Base-by-base conservation (phyloP, 306 rosid genomes). In the Fagus sylvatica region DNA sequence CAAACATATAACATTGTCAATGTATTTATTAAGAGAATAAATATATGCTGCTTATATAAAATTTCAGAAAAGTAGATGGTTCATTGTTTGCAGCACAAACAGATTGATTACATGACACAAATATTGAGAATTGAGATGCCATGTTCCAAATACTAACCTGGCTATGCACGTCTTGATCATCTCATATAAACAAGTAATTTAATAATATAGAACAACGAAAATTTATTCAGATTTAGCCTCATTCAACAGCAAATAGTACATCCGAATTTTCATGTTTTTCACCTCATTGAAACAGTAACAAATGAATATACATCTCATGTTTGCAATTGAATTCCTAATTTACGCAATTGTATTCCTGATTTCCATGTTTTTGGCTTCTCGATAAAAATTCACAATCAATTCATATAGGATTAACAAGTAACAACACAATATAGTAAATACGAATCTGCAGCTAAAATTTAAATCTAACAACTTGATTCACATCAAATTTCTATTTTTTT, bases 1-100 rank as follows among this genome's bases (percentile, higher is more conserved):
- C 56, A 79, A 76, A 79, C 66, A 60, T 3, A 11, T 30, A 72
- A 51, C 59, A 70, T 30, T 55, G 43, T 39, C 49, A 59, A 37
- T 49, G 19, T 34, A 7, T 36, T 22, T 7, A 3, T 51, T 3
- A 77, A 49, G 42, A 11, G 10, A 71, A 0, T 11, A 32, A 17
- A 60, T 4, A 60, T 5, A 19, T 19, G 1, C 13, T 8, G 11
- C 64, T n/a, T 56, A 56, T 22, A 56, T 28, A 8, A 28, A 57
- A 57, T 1, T 46, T 8, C 51, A 46, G 4, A 46, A 46, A 10
- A 46, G 15, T 46, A 1, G 51, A 13, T 46, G 51, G 11, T 46
- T 46, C 15, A 10, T 46, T 46, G 13, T 28, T 57, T 1, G 12
- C 37, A 28, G 36, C 34, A 30, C 65, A 57, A 28, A 57, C 33